Evolutionary conservation across 2,329 filamentous ascomycete species (phyloP).

Genomic region (Lecanicillium sp.): DNA sequence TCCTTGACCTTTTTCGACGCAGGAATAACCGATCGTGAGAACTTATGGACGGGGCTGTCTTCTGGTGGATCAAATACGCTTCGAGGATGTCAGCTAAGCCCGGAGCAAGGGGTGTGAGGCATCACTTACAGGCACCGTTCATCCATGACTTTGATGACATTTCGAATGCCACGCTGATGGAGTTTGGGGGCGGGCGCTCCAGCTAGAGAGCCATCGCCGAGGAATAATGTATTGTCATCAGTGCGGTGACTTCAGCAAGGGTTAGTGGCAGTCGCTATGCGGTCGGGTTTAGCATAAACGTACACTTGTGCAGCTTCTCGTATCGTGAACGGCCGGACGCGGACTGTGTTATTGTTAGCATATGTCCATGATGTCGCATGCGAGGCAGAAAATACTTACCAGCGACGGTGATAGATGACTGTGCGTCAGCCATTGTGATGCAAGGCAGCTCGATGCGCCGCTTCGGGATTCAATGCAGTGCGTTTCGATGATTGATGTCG

Average conservation of each 20-base stretch:
- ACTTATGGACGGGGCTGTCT: slow-evolving; percentile 84
- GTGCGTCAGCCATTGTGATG: slow-evolving; percentile 13
- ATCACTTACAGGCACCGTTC: slow-evolving; percentile 82
- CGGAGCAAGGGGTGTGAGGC: not conserved
- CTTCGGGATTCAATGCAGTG: not conserved
- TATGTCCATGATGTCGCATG: slow-evolving; percentile 6
- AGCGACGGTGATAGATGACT: slow-evolving; percentile 54
- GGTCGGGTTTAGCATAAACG: slow-evolving; percentile 20
- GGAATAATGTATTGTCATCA: slow-evolving; percentile 84
- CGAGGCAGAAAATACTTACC: slow-evolving; percentile 32
- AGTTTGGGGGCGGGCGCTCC: slow-evolving; percentile 78
- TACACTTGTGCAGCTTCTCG: slow-evolving; percentile 90
- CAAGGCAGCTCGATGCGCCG: not conserved
- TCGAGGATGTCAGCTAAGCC: slow-evolving; percentile 8
- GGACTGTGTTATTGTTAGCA: slow-evolving; percentile 43
- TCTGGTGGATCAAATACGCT: slow-evolving; percentile 97
- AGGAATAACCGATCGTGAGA: slow-evolving; percentile 73
- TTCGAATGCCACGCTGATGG: slow-evolving; percentile 76
- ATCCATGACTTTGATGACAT: slow-evolving; percentile 93
- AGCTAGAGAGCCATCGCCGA: slow-evolving; percentile 96
- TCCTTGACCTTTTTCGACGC: slow-evolving; percentile 92
- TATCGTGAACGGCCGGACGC: slow-evolving; percentile 71
- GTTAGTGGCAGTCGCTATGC: slow-evolving; percentile 16
- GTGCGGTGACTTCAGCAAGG: slow-evolving; percentile 44
- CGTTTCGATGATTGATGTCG: not conserved